Conservation (phyloP, 1,284 basidiomycete genomes). For the Kalmanozyma brasiliensis region DNA sequence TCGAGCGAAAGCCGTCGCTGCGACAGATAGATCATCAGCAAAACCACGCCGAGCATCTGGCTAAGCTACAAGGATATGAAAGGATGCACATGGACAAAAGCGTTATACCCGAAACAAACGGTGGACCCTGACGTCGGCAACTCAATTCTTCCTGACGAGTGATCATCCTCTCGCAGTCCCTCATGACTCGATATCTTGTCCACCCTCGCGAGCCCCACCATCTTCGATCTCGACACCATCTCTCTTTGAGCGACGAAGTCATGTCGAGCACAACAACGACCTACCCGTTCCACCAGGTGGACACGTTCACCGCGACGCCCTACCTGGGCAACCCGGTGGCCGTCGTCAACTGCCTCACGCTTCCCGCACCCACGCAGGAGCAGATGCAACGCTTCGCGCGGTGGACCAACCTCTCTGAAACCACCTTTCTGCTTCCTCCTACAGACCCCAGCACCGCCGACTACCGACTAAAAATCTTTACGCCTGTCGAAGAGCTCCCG, state of each 20-base stretch:
- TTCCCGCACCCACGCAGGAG: slow-evolving; percentile 22
- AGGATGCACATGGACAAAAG: too few relatives aligned
- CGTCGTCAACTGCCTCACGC: slow-evolving; percentile 48
- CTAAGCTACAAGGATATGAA: too few relatives aligned
- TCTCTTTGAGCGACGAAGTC: not conserved
- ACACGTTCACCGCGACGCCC: slow-evolving; percentile 51
- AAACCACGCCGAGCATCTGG: too few relatives aligned
- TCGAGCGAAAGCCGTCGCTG: too few relatives aligned
- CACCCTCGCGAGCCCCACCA: not conserved
- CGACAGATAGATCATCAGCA: too few relatives aligned
- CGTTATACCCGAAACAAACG: slow-evolving; percentile 26
- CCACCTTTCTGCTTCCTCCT: slow-evolving; percentile 55
- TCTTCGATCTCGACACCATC: too few relatives aligned
- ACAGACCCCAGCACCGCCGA: slow-evolving; percentile 32
- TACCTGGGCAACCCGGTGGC: slow-evolving; percentile 61
- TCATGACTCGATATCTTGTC: slow-evolving; percentile 32
- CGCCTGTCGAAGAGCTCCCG: slow-evolving; percentile 51
- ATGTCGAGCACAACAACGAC: slow-evolving; percentile 13
- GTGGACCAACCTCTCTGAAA: slow-evolving; percentile 64
- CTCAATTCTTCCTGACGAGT: not conserved
- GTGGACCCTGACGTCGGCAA: slow-evolving; percentile 16
- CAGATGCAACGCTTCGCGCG: slow-evolving; percentile 54
- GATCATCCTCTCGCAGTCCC: not conserved
- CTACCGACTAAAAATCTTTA: slow-evolving; percentile 59
- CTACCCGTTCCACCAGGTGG: slow-evolving; percentile 52